phyloP scores from a whole-genome alignment of 2,329 filamentous ascomycete species.

The Emericellopsis cladophorae region DNA sequence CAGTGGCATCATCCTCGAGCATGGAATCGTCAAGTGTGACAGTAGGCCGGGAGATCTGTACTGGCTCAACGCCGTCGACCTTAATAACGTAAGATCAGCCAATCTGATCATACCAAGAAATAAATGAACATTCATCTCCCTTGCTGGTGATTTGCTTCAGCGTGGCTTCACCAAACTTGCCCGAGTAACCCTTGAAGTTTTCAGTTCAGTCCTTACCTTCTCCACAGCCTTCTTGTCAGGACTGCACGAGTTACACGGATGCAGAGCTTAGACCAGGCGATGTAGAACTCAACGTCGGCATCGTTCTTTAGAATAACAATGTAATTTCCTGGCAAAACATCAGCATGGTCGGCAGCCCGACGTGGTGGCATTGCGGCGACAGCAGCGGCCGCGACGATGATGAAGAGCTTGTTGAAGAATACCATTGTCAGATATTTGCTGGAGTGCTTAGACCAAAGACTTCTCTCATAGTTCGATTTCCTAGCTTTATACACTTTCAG shows the following conservation, averaged over 20 bases:
- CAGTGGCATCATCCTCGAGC: too few relatives aligned
- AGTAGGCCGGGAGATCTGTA: constrained; percentile 10
- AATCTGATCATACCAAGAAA: not conserved
- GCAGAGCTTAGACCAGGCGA: constrained; percentile 34
- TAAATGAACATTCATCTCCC: not conserved
- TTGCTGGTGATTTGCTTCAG: not conserved
- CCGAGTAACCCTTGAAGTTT: constrained; percentile 27
- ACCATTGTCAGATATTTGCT: too few relatives aligned
- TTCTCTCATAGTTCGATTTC: too few relatives aligned
- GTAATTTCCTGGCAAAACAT: constrained; percentile 19
- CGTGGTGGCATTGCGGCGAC: not conserved
- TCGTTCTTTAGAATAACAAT: constrained; percentile 49
- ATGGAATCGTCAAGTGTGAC: not conserved
- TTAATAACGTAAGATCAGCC: constrained; percentile 7
- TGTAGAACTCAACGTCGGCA: constrained; percentile 31
- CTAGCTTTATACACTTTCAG: too few relatives aligned
- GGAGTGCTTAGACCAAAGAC: too few relatives aligned
- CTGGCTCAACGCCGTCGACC: constrained; percentile 19
- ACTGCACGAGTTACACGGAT: constrained; percentile 38
- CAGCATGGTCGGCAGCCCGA: not conserved
- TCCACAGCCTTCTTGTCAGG: constrained; percentile 25
- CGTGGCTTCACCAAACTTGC: constrained; percentile 22
- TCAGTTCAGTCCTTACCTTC: constrained; percentile 15
- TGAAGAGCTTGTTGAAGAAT: not conserved
- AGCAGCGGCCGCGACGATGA: not conserved